Evolutionary conservation across 148 eudicot species (phyloP).

Genomic region (Chenopodium album): DNA sequence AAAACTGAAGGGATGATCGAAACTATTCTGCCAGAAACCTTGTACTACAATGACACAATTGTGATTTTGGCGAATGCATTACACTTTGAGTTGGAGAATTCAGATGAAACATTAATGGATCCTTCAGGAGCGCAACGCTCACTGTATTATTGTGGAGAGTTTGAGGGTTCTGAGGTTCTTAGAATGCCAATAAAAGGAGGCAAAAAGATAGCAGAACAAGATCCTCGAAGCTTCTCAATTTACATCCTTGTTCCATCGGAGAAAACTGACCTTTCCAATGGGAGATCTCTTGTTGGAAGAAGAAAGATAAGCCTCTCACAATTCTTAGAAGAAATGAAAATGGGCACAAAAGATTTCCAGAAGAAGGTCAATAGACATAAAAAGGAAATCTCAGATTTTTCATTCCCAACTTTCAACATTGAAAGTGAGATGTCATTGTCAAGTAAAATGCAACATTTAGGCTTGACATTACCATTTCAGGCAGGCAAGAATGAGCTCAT

Average conservation of each 20-base stretch:
- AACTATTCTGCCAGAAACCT: too few species aligned
- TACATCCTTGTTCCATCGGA: conserved; percentile 12
- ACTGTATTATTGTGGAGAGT: too few species aligned
- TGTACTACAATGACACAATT: too few species aligned
- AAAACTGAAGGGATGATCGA: too few species aligned
- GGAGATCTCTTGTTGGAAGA: neutral
- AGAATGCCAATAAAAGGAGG: conserved; percentile 5
- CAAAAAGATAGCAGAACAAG: neutral
- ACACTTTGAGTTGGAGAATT: too few species aligned
- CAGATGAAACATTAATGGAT: too few species aligned
- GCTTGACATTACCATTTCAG: conserved; percentile 23
- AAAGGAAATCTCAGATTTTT: neutral
- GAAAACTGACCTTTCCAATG: neutral
- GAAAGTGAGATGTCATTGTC: conserved; percentile 18
- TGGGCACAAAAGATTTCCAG: neutral
- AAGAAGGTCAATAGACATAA: neutral
- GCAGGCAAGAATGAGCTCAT: conserved; percentile 17
- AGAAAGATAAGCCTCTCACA: neutral
- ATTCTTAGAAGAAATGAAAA: neutral
- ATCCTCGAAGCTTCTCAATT: conserved; percentile 13
- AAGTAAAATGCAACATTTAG: conserved; percentile 8
- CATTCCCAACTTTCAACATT: neutral
- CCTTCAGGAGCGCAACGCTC: too few species aligned
- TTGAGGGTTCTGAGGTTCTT: conserved; percentile 10
- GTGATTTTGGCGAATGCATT: too few species aligned